Conservation (phyloP, 352 stramenopile genomes). For the Phytophthora multivora region DNA sequence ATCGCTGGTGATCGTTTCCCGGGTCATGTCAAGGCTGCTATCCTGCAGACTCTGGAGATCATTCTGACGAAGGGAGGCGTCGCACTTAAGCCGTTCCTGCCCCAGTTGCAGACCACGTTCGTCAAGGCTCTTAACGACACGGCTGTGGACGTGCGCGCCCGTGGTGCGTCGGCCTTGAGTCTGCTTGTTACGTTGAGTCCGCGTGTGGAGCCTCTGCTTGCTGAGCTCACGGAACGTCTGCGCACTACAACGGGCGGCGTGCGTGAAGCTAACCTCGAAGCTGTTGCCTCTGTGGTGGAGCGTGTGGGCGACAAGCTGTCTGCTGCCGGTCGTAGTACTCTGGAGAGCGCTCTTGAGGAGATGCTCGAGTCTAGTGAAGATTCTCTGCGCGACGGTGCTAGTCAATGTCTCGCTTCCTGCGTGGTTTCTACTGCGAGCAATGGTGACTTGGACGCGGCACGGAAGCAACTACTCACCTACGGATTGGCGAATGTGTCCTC, state of each 20-base stretch:
- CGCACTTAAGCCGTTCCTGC: constrained; percentile 98
- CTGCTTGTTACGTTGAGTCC: constrained; percentile 95
- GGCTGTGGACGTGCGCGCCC: constrained; percentile 91
- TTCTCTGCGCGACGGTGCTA: constrained; percentile 60
- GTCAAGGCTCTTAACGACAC: constrained; percentile 99
- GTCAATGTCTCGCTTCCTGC: constrained; percentile 66
- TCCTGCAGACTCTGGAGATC: constrained; percentile 96
- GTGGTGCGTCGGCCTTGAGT: constrained; percentile 91
- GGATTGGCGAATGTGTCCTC: constrained; percentile 44
- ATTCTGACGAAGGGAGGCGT: constrained; percentile 97
- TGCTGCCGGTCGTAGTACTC: constrained; percentile 36
- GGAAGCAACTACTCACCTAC: constrained; percentile 50
- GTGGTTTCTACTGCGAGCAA: constrained; percentile 55
- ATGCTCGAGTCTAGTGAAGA: constrained; percentile 74
- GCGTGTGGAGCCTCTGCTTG: constrained; percentile 95
- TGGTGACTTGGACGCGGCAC: constrained; percentile 33
- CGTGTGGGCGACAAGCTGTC: constrained; percentile 79
- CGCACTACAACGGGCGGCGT: constrained; percentile 66
- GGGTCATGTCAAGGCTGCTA: constrained; percentile 97
- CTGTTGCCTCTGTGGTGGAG: constrained; percentile 66
- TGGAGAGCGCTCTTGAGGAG: constrained; percentile 73
- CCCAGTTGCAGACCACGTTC: constrained; percentile 99
- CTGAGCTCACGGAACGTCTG: constrained; percentile 92
- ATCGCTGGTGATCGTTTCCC: constrained; percentile 99
- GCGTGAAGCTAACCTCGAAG: constrained; percentile 79